These are phyloP conservation scores for Colletotrichum liriopes DNA, from an alignment of 2,329 filamentous ascomycete species.

Conservation along the genomic window DNA sequence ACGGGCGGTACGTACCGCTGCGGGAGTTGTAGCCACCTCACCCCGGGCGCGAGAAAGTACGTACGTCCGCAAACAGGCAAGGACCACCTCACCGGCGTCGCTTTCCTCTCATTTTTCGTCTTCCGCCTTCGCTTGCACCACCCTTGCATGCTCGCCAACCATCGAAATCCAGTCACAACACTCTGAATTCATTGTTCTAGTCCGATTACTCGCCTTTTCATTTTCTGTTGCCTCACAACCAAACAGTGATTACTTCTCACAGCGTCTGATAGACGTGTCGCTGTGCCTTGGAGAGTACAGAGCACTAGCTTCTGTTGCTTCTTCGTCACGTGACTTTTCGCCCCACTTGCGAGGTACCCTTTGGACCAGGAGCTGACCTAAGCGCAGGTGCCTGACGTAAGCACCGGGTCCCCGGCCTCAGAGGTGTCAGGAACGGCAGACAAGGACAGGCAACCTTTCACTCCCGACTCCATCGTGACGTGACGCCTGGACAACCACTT, in stretches of 20 bases:
- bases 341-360: not conserved
- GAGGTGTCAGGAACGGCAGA: not conserved
- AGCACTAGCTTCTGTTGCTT: not conserved
- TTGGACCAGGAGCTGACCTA: not conserved
- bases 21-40: not conserved
- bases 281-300: too few relatives aligned
- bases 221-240: not conserved
- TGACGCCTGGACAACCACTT: not conserved
- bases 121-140: not conserved
- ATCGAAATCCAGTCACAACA: not conserved
- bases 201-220: not conserved
- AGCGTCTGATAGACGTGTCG: not conserved
- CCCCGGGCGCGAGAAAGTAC: conserved; percentile 1
- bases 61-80: not conserved
- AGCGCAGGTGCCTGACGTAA: conserved; percentile 1
- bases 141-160: conserved; percentile 3
- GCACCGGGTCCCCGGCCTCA: not conserved
- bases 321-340: not conserved
- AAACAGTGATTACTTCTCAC: not conserved
- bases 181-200: not conserved
- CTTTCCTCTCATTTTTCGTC: not conserved
- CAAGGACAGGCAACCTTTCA: conserved; percentile 16
- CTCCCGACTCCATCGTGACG: not conserved
- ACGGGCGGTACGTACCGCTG: conserved; percentile 7
- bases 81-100: not conserved